Evolutionary conservation across 1,284 basidiomycete genomes (phyloP), one percentile per base, ranked within the genome.

Genomic region (Ceraceosorus bombacis): DNA sequence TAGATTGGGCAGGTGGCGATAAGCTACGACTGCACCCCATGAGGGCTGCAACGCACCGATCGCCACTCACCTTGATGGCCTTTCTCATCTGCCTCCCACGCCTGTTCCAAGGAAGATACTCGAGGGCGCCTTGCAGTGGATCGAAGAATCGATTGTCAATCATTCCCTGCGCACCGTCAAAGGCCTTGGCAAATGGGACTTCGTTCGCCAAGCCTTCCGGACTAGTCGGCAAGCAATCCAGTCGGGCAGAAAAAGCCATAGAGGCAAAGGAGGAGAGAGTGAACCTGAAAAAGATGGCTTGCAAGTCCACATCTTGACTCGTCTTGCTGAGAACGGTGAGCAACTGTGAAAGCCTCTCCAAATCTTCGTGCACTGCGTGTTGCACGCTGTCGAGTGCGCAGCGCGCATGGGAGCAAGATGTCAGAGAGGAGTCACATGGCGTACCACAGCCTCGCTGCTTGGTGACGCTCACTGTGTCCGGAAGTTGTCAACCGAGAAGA

Each of bases 101-200:
- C n/a, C 48, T 41, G 46, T 50, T 56, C 13, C 50, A 15, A 5
- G 54, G 15, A 6, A 57, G 13, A 15, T 52, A 36, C 63, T 78
- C 77, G 36, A 61, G 64, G 38, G 72, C 48, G 7, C 43, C 36
- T 40, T 61, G 64, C 9, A 64, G 36, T 46, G 71, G 74, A 49
- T 57, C 67, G 41, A 65, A 57, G 17, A 73, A 68, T 39, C 62
- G 57, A 48, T 60, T 57, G 54, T 77, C 67, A 62, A 77, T 70
- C 5, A 76, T 61, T 5, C 61, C 58, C 55, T 78, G 76, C 0
- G 66, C 71, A 51, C 67, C 71, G 62, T 78, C 77, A 53, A 78
- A 78, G 39, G 73, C 73, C 7, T 60, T 58, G 0, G 75, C 72
- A 38, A 78, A 78, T 2, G 67, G 63, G 8, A 76, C 72, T 10